phyloP scores from a whole-genome alignment of 345 rosid species.

The Adansonia digitata region DNA sequence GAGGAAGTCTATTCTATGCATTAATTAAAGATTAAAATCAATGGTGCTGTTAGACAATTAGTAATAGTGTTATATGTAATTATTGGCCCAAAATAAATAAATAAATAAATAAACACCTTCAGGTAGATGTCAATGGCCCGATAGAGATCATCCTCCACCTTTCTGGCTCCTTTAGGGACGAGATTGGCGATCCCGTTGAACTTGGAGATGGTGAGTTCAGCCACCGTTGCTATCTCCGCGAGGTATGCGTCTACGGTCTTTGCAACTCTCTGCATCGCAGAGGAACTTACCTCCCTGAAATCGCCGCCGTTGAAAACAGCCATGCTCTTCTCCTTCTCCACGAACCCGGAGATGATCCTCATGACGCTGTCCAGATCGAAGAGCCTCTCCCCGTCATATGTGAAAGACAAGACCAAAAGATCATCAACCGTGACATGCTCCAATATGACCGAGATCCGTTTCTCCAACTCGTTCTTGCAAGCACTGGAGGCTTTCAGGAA shows the following conservation, averaged over 20 bases:
- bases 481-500: conserved; percentile 50
- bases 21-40: no score
- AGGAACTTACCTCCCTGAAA: conserved; percentile 42
- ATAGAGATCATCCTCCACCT: conserved; percentile 76
- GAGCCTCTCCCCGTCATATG: conserved; percentile 81
- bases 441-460: conserved; percentile 57
- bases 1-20: no score
- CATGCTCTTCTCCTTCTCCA: conserved; percentile 79
- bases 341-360: conserved; percentile 57
- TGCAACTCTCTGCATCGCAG: conserved; percentile 57
- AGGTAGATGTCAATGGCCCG: conserved; percentile 83
- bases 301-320: conserved; percentile 74
- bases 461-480: conserved; percentile 79
- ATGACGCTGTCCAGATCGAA: conserved; percentile 81
- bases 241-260: conserved; percentile 72
- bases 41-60: no score
- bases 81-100: no score
- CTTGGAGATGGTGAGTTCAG: conserved; percentile 63
- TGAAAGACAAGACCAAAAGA: conserved; percentile 68
- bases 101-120: conserved; percentile 37
- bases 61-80: no score
- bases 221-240: conserved; percentile 60
- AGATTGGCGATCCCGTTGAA: conserved; percentile 80
- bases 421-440: conserved; percentile 79
- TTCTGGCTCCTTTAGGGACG: conserved; percentile 69